Percentiles rank a stretch among this genome's conserved stretches.
Evolutionary conservation across 176 grass and related monocot species (phyloP).

Genomic region (Triticum urartu): DNA sequence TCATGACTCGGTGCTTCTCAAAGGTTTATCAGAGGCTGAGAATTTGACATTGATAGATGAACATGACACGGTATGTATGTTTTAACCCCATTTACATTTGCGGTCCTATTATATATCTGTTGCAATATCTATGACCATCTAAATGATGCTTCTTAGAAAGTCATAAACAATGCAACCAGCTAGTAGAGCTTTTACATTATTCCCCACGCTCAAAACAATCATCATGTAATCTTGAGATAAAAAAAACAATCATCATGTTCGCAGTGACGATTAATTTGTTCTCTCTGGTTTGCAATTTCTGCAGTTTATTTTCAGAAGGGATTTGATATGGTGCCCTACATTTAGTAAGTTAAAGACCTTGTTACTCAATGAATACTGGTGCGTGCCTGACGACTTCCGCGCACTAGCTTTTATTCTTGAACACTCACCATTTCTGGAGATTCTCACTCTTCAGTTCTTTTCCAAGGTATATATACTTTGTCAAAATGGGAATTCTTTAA

Average conservation of each 20-base stretch:
- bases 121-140: background rate
- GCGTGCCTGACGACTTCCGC: background rate
- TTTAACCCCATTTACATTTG: background rate
- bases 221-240: background rate
- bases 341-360: background rate
- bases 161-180: background rate
- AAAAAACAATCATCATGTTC: background rate
- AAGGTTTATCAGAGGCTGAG: slow-evolving; percentile 16
- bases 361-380: slow-evolving; percentile 19
- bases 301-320: slow-evolving; percentile 22
- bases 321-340: slow-evolving; percentile 3
- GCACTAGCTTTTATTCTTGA: slow-evolving; percentile 19
- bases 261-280: background rate
- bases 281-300: background rate
- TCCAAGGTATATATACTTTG: slow-evolving; percentile 2
- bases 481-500: background rate
- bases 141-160: background rate
- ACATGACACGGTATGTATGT: slow-evolving; percentile 5
- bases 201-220: background rate
- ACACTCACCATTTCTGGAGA: slow-evolving; percentile 15
- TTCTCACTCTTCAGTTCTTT: slow-evolving; percentile 23
- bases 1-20: background rate
- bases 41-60: slow-evolving; percentile 27
- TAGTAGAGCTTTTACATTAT: background rate
- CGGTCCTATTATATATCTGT: background rate